Evolutionary conservation across 2,329 filamentous ascomycete species (phyloP), one percentile per base, ranked within the genome.

Genomic region (Hymenoscyphus albidus): DNA sequence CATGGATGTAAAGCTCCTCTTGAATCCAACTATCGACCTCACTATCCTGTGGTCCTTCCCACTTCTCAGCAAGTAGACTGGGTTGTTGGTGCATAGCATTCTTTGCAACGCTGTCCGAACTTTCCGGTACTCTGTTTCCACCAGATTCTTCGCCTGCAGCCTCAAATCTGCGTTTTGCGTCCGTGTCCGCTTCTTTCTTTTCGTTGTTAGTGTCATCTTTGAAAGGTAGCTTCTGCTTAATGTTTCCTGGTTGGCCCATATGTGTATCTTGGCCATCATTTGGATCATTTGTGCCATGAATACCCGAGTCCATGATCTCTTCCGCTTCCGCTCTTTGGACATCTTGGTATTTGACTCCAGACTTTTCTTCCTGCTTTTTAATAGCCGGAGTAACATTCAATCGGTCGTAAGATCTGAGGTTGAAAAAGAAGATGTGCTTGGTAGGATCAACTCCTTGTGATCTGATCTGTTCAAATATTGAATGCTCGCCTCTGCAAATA

Each of bases 1-100:
- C 90, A 76, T 99, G 95, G 58, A 98, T 89, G 76, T 99, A 99
- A 1, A 98, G 84, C 77, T 99, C 94, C 76, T 99, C 95, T 75
- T 97, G 94, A 65, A 98, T 89, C 81, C 95, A 96, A 74, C 96
- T 92, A 62, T 89, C 84, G 64, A 93, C 89, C 76, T 98, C 95
- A 1, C 85, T 85, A 70, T 94, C 85, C 0, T 86, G 79, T 0
- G 82, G 80, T 16, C 91, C 89, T 16, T 93, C 89, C 91, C 92
- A 97, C 0, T 79, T 73, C 76, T 96, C 91, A 10, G 91, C 87
- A 3, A 82, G 83, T 72, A 86, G 77, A 82, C 83, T 80, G 75
- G 85, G 76, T 75, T 87, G 79, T 69, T 84, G 85, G 27, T 90
- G 83, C 92, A 98, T 95, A 42, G 93, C 92, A 70, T 92, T 88